These are phyloP conservation scores for Castanea sativa DNA, from an alignment of 306 rosid genomes.

Conservation along the genomic window DNA sequence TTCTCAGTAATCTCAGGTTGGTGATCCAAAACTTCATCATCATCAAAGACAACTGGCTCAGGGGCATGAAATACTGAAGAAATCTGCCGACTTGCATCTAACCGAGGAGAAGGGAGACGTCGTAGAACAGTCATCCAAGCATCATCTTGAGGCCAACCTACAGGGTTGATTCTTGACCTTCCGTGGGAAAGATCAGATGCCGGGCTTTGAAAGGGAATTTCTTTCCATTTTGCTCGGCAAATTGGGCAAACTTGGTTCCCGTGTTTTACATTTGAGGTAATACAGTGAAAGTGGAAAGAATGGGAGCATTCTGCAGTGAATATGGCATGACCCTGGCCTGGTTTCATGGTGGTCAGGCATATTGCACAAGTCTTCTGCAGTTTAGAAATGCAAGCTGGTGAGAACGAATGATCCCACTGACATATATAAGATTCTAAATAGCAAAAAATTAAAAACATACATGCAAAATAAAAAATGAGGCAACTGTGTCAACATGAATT, in stretches of 20 bases:
- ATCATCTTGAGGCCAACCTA: slow-evolving; percentile 40
- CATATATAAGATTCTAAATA: neutral
- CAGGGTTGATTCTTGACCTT: slow-evolving; percentile 42
- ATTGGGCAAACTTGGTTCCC: slow-evolving; percentile 89
- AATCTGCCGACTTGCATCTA: slow-evolving; percentile 32
- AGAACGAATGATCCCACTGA: slow-evolving; percentile 13
- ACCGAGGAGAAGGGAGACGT: slow-evolving; percentile 52
- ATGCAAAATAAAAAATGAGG: neutral
- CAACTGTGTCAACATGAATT: neutral
- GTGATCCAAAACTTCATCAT: slow-evolving; percentile 70
- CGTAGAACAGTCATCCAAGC: slow-evolving; percentile 47
- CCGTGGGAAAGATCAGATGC: slow-evolving; percentile 46
- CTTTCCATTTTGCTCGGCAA: slow-evolving; percentile 95
- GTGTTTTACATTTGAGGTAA: slow-evolving; percentile 84
- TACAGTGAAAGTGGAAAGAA: slow-evolving; percentile 91
- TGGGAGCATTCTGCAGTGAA: slow-evolving; percentile 98
- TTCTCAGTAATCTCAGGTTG: slow-evolving; percentile 26
- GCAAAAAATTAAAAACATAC: neutral
- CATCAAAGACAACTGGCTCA: slow-evolving; percentile 74
- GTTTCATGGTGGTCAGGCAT: slow-evolving; percentile 69
- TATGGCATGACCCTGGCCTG: slow-evolving; percentile 89
- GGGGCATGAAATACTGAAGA: slow-evolving; percentile 38
- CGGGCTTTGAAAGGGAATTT: slow-evolving; percentile 71
- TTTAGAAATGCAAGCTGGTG: slow-evolving; percentile 25
- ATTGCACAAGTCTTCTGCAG: slow-evolving; percentile 81